Percentiles rank a stretch among this genome's conserved stretches.
Conservation (phyloP, 345 rosid species). For the Hevea brasiliensis region DNA sequence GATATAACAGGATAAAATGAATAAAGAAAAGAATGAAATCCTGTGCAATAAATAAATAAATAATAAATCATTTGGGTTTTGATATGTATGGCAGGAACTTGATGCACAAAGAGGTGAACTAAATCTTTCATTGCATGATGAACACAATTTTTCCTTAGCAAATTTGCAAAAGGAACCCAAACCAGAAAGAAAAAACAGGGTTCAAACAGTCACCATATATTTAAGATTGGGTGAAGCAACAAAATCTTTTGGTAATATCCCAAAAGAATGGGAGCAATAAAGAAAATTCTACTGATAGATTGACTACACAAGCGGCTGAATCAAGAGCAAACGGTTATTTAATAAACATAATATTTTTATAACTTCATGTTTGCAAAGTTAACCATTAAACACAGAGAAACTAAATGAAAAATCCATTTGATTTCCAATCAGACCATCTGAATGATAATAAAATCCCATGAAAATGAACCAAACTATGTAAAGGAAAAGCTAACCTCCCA, state of each 20-base stretch:
- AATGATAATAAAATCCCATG: conserved; percentile 4
- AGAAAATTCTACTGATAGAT: neutral
- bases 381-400: neutral
- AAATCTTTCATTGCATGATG: no score
- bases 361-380: conserved; percentile 9
- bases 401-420: conserved; percentile 5
- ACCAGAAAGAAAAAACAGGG: no score
- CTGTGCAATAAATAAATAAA: neutral
- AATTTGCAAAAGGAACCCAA: no score
- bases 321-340: neutral
- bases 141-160: no score
- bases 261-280: neutral
- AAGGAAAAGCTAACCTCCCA: conserved; percentile 79
- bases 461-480: conserved; percentile 7
- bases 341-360: neutral
- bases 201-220: no score
- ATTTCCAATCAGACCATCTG: conserved; percentile 1
- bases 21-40: no score
- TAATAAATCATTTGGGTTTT: neutral
- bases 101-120: neutral
- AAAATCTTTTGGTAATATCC: neutral
- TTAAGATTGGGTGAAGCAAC: neutral
- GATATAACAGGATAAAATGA: no score
- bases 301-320: neutral
- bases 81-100: neutral